Evolutionary conservation across 176 grass and related monocot genomes (phyloP), one percentile per base, ranked within the genome.

Genomic region (Paspalum vaginatum): DNA sequence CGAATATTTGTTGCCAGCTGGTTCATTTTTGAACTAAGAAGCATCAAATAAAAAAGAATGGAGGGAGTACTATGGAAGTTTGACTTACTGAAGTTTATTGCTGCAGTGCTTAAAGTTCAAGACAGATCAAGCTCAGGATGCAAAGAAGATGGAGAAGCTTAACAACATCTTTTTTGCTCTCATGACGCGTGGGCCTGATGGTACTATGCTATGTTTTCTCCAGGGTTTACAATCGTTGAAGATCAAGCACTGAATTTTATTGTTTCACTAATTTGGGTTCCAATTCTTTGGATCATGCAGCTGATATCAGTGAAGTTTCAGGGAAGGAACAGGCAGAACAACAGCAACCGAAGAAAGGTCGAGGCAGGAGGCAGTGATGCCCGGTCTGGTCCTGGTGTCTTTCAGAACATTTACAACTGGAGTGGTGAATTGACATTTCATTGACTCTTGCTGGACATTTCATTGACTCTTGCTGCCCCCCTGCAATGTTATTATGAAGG

Each of bases 101-200:
- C 72, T 68, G 68, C 82, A 99, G 93, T 93, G 92, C 86, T 87
- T 95, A 25, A 95, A 90, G 92, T 99, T 95, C 54, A 99, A 95
- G 78, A 99, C 93, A 3, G 97, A 99, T 61, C 97, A 99, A 76
- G 93, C 93, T 67, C 97, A 96, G 79, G 97, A 99, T 53, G 90
- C 90, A 62, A 98, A 94, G 87, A 98, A 98, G 86, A 98, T 98
- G 92, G 95, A 98, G 68, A 98, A 98, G 71, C 88, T 96, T 32
- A 99, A 95, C 52, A 96, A 89, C 75, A 91, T 96, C 18, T 99
- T 96, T 79, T 99, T 99, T 57, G 87, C 93, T 76, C 84, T 96
- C 58, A 95, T 99, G 97, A 84, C 93, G 59, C 79, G 77, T 65
- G 97, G 97, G n/a, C 97, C 93, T 82, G 97, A 99, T 57, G 88